Evolutionary conservation across 805 yeast genomes (phyloP).

Genomic region (Allodekkera sacchari): DNA sequence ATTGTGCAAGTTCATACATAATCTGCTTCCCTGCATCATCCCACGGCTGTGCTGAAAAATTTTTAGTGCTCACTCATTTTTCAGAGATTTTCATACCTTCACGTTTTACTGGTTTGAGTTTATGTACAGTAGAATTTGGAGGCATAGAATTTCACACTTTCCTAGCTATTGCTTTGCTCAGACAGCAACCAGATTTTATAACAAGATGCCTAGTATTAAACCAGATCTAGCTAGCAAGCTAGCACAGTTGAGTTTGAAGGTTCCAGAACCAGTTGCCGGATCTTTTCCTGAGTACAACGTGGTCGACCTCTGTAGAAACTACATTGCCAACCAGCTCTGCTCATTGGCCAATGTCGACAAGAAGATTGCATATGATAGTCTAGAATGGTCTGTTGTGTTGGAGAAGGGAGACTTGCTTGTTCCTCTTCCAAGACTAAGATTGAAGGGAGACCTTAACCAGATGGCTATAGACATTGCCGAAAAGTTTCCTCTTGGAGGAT

Average conservation of each 20-base stretch:
- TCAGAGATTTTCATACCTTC: no score
- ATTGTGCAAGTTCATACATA: no score
- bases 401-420: constrained; percentile 91
- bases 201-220: no score
- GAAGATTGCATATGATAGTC: constrained; percentile 65
- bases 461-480: constrained; percentile 72
- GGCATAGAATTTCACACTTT: no score
- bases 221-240: constrained; percentile 19
- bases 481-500: constrained; percentile 66
- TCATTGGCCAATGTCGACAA: constrained; percentile 65
- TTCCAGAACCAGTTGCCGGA: constrained; percentile 41
- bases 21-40: no score
- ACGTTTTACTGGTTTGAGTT: no score
- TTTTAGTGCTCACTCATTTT: no score
- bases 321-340: constrained; percentile 72
- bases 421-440: constrained; percentile 84
- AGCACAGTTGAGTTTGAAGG: constrained; percentile 16
- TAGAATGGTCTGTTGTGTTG: constrained; percentile 78
- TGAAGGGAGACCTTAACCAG: constrained; percentile 77
- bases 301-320: constrained; percentile 82
- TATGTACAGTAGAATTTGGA: no score
- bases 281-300: constrained; percentile 75
- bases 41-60: no score
- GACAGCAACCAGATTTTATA: no score
- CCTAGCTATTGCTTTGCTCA: no score